These are phyloP conservation scores for Xanthoconium purpureum DNA, from an alignment of 768 basidiomycete species.

Conservation along the genomic window DNA sequence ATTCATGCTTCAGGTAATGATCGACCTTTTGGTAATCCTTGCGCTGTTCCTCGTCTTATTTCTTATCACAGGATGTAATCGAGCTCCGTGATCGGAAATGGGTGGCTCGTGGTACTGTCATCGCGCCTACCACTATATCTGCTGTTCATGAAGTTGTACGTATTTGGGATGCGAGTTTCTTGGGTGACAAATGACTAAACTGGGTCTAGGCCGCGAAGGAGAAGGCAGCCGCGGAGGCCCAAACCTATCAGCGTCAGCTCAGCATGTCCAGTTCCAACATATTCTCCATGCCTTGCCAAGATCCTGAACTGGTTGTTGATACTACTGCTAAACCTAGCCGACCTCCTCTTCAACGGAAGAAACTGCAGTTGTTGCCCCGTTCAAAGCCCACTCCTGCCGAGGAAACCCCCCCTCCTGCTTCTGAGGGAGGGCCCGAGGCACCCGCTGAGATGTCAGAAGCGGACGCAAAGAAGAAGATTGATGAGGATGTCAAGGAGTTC, in stretches of 20 bases:
- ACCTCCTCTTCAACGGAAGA: slow-evolving; percentile 59
- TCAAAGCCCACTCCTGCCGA: slow-evolving; percentile 56
- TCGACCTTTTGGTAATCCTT: not conserved
- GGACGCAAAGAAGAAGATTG: slow-evolving; percentile 71
- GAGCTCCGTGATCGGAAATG: slow-evolving; percentile 85
- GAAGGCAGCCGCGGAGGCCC: slow-evolving; percentile 63
- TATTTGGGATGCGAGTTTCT: slow-evolving; percentile 13
- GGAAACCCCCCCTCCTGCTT: slow-evolving; percentile 42
- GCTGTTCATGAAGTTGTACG: slow-evolving; percentile 83
- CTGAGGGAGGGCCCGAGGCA: slow-evolving; percentile 49
- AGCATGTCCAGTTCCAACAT: slow-evolving; percentile 90
- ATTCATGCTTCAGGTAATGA: slow-evolving; percentile 89
- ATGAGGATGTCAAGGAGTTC: slow-evolving; percentile 83
- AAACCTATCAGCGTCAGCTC: slow-evolving; percentile 54
- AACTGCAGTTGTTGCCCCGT: slow-evolving; percentile 75
- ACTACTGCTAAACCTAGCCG: slow-evolving; percentile 51
- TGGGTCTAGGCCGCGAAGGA: slow-evolving; percentile 71
- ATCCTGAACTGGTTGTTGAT: slow-evolving; percentile 54
- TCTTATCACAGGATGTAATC: slow-evolving; percentile 70
- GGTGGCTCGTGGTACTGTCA: slow-evolving; percentile 65
- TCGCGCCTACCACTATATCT: slow-evolving; percentile 84
- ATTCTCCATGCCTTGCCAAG: slow-evolving; percentile 80
- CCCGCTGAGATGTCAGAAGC: slow-evolving; percentile 56
- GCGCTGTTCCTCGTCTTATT: not conserved
- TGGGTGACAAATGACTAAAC: slow-evolving; percentile 3